Base-by-base conservation (phyloP, 23 red algal genomes). In the Pyropia haitanensis region DNA sequence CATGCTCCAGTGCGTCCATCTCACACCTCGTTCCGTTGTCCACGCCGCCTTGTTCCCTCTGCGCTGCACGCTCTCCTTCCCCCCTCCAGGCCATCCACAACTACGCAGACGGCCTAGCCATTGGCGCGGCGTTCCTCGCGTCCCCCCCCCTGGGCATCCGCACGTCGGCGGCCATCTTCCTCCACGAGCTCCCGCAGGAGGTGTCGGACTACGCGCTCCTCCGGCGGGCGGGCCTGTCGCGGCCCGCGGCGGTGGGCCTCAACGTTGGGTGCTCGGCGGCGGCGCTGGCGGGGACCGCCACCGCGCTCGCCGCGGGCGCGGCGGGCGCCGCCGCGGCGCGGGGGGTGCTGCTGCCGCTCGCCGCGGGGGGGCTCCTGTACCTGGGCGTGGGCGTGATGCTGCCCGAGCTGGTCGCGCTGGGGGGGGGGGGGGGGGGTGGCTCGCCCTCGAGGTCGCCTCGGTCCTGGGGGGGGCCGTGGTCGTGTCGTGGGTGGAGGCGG, bases 171-270 rank as follows among this genome's bases (percentile, higher is more conserved):
- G 90, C 83, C 15, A 64, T 88, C 2, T 82, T 75, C 49, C 80
- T 95, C 5, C 90, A 95, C 63, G 90, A 95, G 60, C 22, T 95
- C 29, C 90, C 90, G 55, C 90, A 95, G 63, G 90, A 95, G 70
- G 49, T 95, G 14, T 75, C 74, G 33, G 90, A 95, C 61, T 95
- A 73, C 63, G 75, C 68, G 23, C 53, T 95, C 6, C 73, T 95
- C 6, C 49, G 77, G 13, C 63, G 73, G 5, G 77, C 71, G 17
- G 90, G 90, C 17, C 76, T 95, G 27, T 31, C 27, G 22, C 75
- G 58, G 3, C 25, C 44, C 15, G 49, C 44, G 6, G 90, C 90
- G 26, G 46, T 95, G 21, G 27, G 70, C 50, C 59, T 83, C 15
- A 95, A 95, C 49, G 24, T 76, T 5, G 21, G 58, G 5, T 87